These are phyloP conservation scores for Ziziphus jujuba DNA, from an alignment of 306 rosid genomes.

Conservation along the genomic window DNA sequence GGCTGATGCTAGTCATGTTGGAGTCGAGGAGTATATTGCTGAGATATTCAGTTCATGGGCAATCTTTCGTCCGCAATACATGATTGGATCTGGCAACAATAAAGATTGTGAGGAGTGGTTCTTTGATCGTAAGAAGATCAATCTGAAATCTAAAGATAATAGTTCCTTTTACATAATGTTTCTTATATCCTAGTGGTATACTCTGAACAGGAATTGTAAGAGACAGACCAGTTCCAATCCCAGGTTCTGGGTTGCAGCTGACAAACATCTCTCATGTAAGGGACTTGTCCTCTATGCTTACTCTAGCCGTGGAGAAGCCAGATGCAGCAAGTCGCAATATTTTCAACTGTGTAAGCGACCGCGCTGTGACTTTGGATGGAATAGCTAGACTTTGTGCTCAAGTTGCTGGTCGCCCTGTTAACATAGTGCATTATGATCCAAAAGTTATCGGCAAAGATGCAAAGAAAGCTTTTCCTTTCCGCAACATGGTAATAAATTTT, in stretches of 20 bases:
- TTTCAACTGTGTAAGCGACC: slow-evolving; percentile 79
- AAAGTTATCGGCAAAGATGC: slow-evolving; percentile 80
- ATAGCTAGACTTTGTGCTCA: slow-evolving; percentile 87
- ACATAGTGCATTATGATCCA: slow-evolving; percentile 83
- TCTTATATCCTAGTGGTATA: no score
- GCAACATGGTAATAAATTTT: slow-evolving; percentile 52
- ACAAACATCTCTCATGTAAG: slow-evolving; percentile 78
- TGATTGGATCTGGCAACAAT: slow-evolving; percentile 96
- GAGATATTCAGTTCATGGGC: slow-evolving; percentile 72
- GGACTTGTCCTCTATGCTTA: slow-evolving; percentile 84
- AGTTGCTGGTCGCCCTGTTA: slow-evolving; percentile 79
- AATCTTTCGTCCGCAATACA: slow-evolving; percentile 82
- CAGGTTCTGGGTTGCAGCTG: slow-evolving; percentile 88
- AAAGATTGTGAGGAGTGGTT: slow-evolving; percentile 98
- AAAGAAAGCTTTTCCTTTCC: slow-evolving; percentile 94
- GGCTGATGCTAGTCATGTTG: slow-evolving; percentile 88
- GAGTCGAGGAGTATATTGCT: slow-evolving; percentile 76
- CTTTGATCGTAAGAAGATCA: slow-evolving; percentile 65
- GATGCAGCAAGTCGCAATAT: slow-evolving; percentile 61
- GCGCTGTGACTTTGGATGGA: slow-evolving; percentile 89
- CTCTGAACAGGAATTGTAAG: slow-evolving; percentile 72
- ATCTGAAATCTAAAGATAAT: not conserved
- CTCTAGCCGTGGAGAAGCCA: slow-evolving; percentile 80
- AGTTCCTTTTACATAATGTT: not conserved
- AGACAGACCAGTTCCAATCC: slow-evolving; percentile 85